A percentile compares a stretch with the other conserved stretches of the same genome.
Conservation (phyloP, 225 moss, liverwort and hornwort genomes). For the Antitrichia curtipendula region DNA sequence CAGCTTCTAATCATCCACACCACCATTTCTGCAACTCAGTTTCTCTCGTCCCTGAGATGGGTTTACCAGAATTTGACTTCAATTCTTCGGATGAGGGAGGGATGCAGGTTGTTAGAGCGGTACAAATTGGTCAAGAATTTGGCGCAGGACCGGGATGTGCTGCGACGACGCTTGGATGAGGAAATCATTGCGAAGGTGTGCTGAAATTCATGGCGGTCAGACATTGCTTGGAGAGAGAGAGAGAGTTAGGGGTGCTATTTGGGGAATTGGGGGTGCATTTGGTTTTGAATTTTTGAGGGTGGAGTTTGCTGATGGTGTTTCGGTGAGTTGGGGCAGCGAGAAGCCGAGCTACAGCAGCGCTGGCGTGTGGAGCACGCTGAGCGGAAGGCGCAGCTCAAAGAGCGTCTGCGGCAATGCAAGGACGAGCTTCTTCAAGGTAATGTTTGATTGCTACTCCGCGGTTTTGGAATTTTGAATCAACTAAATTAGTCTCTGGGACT, state of each 20-base stretch:
- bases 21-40: not conserved
- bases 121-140: slow-evolving; percentile 62
- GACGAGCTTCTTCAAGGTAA: slow-evolving; percentile 64
- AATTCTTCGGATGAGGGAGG: not conserved
- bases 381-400: slow-evolving; percentile 59
- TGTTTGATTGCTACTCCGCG: not conserved
- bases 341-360: slow-evolving; percentile 75
- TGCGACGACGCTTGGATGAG: slow-evolving; percentile 67
- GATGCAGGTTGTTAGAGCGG: slow-evolving; percentile 55
- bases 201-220: not conserved
- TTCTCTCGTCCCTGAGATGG: not conserved
- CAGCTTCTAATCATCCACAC: not conserved
- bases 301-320: not conserved
- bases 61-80: not conserved
- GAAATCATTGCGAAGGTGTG: slow-evolving; percentile 71
- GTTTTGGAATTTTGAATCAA: not conserved
- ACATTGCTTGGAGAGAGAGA: not conserved
- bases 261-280: not conserved
- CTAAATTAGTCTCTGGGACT: not conserved
- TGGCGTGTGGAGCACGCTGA: slow-evolving; percentile 96
- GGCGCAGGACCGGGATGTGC: slow-evolving; percentile 54
- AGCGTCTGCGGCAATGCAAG: slow-evolving; percentile 61
- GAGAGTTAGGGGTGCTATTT: not conserved
- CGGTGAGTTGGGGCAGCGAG: slow-evolving; percentile 42
- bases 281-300: not conserved